Evolutionary conservation across 495 filamentous ascomycete species (phyloP).

Genomic region (Parachaetomium inaequale): DNA sequence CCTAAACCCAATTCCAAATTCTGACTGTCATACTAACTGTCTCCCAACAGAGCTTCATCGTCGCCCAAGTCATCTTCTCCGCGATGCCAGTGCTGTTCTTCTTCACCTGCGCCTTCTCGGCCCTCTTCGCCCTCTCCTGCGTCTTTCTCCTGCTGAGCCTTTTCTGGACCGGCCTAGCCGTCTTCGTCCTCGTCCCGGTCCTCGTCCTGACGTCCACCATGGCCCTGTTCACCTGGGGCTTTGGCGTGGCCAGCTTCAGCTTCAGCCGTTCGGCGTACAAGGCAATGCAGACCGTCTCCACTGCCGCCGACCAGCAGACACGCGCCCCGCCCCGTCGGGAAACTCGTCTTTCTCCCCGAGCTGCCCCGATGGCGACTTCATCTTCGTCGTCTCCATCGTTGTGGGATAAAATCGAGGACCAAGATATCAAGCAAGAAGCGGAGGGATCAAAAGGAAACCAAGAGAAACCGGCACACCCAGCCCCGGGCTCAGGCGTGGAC

Average conservation of each 20-base stretch:
- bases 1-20: slow-evolving; percentile 27
- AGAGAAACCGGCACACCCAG: neutral
- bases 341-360: too few species aligned
- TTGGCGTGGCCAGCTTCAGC: slow-evolving; percentile 56
- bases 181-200: slow-evolving; percentile 60
- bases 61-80: slow-evolving; percentile 53
- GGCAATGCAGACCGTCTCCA: slow-evolving; percentile 16
- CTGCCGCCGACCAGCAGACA: too few species aligned
- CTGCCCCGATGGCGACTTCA: neutral
- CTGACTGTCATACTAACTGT: neutral
- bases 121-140: slow-evolving; percentile 52
- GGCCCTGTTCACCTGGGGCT: slow-evolving; percentile 59
- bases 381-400: neutral
- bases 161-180: slow-evolving; percentile 59
- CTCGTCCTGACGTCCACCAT: slow-evolving; percentile 56
- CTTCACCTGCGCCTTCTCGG: slow-evolving; percentile 56
- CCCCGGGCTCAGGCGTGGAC: neutral
- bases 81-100: slow-evolving; percentile 61
- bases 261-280: slow-evolving; percentile 50
- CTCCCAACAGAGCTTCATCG: slow-evolving; percentile 11
- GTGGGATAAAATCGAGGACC: neutral
- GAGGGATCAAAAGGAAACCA: neutral
- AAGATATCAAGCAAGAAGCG: neutral
- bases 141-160: slow-evolving; percentile 57
- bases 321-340: neutral